These are phyloP conservation scores for Phytophthora sp. DNA, from an alignment of 352 stramenopile species.

Conservation along the genomic window DNA sequence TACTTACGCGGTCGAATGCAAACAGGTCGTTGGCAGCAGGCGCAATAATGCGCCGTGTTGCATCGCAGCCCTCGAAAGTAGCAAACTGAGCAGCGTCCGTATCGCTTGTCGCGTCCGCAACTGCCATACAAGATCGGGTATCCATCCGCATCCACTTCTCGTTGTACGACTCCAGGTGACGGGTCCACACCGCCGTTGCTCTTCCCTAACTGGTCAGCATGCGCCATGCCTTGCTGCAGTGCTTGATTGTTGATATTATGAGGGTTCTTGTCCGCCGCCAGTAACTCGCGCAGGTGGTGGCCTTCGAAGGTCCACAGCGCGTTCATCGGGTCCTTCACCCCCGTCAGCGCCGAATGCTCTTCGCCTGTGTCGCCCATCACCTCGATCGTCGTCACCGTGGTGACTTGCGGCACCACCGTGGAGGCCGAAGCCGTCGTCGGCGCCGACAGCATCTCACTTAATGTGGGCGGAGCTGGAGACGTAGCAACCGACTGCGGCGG, in stretches of 20 bases:
- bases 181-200: conserved; percentile 5
- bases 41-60: conserved; percentile 75
- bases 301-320: conserved; percentile 73
- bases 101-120: conserved; percentile 73
- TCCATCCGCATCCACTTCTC: conserved; percentile 50
- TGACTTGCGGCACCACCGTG: not conserved
- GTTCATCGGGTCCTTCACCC: conserved; percentile 56
- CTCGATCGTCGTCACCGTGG: conserved; percentile 18
- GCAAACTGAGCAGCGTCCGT: conserved; percentile 74
- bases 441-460: conserved; percentile 23
- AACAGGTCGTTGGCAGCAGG: conserved; percentile 73
- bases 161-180: conserved; percentile 5
- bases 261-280: conserved; percentile 46
- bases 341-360: conserved; percentile 14
- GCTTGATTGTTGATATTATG: conserved; percentile 21
- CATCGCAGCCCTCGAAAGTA: conserved; percentile 73
- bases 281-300: conserved; percentile 55
- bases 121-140: conserved; percentile 63
- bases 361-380: conserved; percentile 11
- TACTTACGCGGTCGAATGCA: conserved; percentile 74
- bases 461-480: conserved; percentile 10
- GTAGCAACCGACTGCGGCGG: not conserved
- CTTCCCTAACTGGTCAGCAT: conserved; percentile 14
- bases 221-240: conserved; percentile 7
- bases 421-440: not conserved